Conservation (phyloP, 805 yeast genomes). For the Middelhovenomyces tepae region DNA sequence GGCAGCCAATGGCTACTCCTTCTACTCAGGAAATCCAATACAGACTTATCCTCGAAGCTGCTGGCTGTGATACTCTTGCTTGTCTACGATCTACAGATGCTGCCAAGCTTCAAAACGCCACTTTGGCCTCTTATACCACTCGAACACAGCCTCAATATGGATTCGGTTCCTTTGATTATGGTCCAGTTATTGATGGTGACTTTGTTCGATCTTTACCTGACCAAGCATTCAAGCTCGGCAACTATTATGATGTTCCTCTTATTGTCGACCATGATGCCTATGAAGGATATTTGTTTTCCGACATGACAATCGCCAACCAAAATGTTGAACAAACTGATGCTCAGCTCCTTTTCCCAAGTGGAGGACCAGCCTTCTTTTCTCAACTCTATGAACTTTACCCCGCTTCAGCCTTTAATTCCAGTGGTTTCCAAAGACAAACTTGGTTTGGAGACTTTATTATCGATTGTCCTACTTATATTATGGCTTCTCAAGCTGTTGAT, state of each 20-base stretch:
- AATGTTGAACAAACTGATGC: constrained; percentile 3
- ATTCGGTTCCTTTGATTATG: constrained; percentile 9
- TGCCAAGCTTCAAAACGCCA: constrained; percentile 2
- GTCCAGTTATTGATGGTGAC: constrained; percentile 13
- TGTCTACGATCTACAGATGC: constrained; percentile 10
- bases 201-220: constrained; percentile 6
- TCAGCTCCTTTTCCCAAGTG: constrained; percentile 3
- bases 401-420: constrained; percentile 4
- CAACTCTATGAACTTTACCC: constrained; percentile 4
- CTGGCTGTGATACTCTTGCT: constrained; percentile 9
- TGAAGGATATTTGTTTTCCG: constrained; percentile 12
- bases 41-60: constrained; percentile 3
- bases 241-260: constrained; percentile 10
- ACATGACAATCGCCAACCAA: neutral
- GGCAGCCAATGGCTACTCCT: constrained; percentile 9
- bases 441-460: constrained; percentile 11
- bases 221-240: constrained; percentile 9
- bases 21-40: constrained; percentile 9
- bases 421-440: constrained; percentile 6
- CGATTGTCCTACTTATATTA: constrained; percentile 14
- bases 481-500: too few relatives aligned
- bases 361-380: neutral
- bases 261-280: constrained; percentile 5
- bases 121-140: neutral
- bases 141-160: constrained; percentile 15